A percentile compares a stretch with the other conserved stretches of the same genome.
Evolutionary conservation across 169 alveolate species (phyloP).

Genomic region (Amoebophrya sp.): DNA sequence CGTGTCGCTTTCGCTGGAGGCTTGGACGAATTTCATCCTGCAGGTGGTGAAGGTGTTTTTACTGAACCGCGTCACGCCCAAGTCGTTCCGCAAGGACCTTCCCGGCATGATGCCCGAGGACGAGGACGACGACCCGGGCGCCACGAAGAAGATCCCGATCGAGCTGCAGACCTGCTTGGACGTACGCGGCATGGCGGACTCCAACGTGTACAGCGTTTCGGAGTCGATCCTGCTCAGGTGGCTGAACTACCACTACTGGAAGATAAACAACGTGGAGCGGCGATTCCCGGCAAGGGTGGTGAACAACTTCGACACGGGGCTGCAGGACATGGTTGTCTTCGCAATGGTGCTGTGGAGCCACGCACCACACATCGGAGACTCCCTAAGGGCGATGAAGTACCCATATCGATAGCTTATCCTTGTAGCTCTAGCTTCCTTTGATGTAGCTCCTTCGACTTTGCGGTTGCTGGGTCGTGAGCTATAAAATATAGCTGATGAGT

Average conservation of each 20-base stretch:
- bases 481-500: too few relatives aligned
- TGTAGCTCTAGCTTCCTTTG: too few relatives aligned
- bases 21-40: slow-evolving; percentile 72
- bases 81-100: slow-evolving; percentile 39
- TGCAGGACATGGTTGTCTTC: slow-evolving; percentile 54
- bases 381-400: slow-evolving; percentile 6
- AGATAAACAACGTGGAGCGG: slow-evolving; percentile 31
- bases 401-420: too few relatives aligned
- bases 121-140: slow-evolving; percentile 34
- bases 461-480: too few relatives aligned
- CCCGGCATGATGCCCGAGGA: slow-evolving; percentile 49
- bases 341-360: slow-evolving; percentile 53
- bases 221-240: slow-evolving; percentile 69
- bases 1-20: slow-evolving; percentile 55
- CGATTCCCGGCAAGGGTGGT: slow-evolving; percentile 46
- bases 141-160: slow-evolving; percentile 25
- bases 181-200: slow-evolving; percentile 11
- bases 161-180: slow-evolving; percentile 11
- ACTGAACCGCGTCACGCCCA: slow-evolving; percentile 61
- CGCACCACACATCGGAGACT: slow-evolving; percentile 39
- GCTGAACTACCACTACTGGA: slow-evolving; percentile 60
- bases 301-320: slow-evolving; percentile 57
- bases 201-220: slow-evolving; percentile 40
- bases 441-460: too few relatives aligned
- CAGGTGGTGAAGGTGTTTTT: slow-evolving; percentile 66